Evolutionary conservation across 768 basidiomycete species (phyloP), one percentile per base, ranked within the genome.

Genomic region (Termitomyces sp.): DNA sequence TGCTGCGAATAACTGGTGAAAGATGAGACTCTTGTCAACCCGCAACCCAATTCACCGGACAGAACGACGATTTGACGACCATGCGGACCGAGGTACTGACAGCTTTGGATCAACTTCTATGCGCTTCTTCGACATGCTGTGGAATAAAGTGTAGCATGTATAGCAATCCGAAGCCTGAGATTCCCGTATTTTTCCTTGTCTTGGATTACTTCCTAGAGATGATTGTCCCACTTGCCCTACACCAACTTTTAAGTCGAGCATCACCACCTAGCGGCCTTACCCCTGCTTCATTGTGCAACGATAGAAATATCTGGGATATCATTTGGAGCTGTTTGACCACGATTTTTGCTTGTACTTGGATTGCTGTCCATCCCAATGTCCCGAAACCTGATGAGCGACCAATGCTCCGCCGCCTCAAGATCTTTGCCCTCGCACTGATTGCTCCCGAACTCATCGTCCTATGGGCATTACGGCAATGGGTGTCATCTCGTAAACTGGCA

Each of bases 311-410:
- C 2, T 61, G 57, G 54, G 45, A 62, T n/a, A 67, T 69, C 0
- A 19, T 68, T 11, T 60, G 58, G 59, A 63, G 63, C 52, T 69
- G 67, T 45, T 24, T 63, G 0, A 48, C 32, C 19, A 48, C 21
- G 15, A 22, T 35, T 17, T 35, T 48, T 35, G 46, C 46, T 14
- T 48, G 46, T 35, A 22, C 34, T 19, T 48, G 46, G 32, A 48
- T 48, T 17, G 21, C 66, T 8, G 58, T 66, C 21, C 67, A 69
- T 28, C 65, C 63, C 1, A 64, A 69, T 32, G 56, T 68, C 14
- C 67, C 63, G 0, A 14, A 21, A 57, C 5, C 10, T 21, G 22
- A 45, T 51, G 40, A 45, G 52, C 17, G 37, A 15, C 28, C 15
- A n/a, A 28, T 42, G 2, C 3, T 45, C 2, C 32, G 32, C 15